Conservation (phyloP, 306 rosid genomes). For the Cucurbita ficifolia region DNA sequence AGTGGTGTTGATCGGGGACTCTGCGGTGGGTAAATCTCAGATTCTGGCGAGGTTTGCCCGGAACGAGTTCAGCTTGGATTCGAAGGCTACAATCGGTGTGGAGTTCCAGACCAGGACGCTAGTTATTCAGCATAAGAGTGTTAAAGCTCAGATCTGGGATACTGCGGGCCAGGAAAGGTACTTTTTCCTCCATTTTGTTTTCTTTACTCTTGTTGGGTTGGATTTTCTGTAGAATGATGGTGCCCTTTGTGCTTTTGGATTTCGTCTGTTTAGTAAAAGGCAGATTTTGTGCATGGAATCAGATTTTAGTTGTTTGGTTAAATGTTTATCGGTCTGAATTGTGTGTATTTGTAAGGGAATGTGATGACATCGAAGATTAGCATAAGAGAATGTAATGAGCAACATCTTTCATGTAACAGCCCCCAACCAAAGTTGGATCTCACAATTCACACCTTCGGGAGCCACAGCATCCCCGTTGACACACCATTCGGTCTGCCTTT, state of each 20-base stretch:
- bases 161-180: slow-evolving; percentile 99
- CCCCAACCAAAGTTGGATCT: too few relatives aligned
- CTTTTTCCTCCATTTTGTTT: neutral
- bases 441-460: too few relatives aligned
- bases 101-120: slow-evolving; percentile 92
- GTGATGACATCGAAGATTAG: neutral
- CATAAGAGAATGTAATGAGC: neutral
- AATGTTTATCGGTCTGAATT: neutral
- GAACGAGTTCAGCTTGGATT: slow-evolving; percentile 94
- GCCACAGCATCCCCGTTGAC: too few relatives aligned
- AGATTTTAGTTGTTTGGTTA: neutral
- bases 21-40: slow-evolving; percentile 99
- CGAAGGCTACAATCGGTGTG: slow-evolving; percentile 91
- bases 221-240: neutral
- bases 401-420: neutral
- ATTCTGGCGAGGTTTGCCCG: slow-evolving; percentile 82
- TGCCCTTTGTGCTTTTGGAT: neutral
- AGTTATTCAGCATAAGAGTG: slow-evolving; percentile 74
- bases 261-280: neutral
- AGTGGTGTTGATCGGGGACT: slow-evolving; percentile 89
- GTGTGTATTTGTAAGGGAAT: neutral
- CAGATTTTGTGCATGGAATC: neutral
- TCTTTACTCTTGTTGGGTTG: neutral
- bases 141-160: slow-evolving; percentile 99
- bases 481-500: too few relatives aligned